A percentile compares a stretch with the other conserved stretches of the same genome.
These are phyloP conservation scores for Byssochlamys sp. DNA, from an alignment of 2,329 filamentous ascomycete genomes.

Conservation along the genomic window DNA sequence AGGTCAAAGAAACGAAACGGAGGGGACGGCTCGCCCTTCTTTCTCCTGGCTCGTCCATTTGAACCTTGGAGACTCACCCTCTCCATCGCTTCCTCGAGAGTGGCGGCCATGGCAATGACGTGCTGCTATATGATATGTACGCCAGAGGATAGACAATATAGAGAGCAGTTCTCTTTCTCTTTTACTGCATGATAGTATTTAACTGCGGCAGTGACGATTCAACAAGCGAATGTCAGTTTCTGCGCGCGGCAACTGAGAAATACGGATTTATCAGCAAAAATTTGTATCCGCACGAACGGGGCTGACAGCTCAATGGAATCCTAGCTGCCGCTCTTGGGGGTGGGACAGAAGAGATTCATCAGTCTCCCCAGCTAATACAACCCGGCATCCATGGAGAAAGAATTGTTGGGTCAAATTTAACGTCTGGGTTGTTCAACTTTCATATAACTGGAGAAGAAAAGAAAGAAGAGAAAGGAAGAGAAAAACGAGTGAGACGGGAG, in stretches of 20 bases:
- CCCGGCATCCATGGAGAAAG: constrained; percentile 43
- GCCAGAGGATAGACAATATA: neutral
- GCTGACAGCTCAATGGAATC: constrained; percentile 37
- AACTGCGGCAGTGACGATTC: constrained; percentile 5
- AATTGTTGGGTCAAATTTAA: constrained; percentile 52
- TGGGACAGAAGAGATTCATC: constrained; percentile 33
- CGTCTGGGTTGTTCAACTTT: constrained; percentile 49
- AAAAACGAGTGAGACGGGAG: constrained; percentile 11
- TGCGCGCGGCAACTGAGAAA: neutral
- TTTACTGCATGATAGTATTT: constrained; percentile 18
- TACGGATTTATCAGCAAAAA: constrained; percentile 7
- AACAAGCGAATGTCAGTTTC: neutral
- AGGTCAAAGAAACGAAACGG: constrained; percentile 45
- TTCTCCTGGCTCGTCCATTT: constrained; percentile 12
- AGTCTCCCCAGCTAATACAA: constrained; percentile 49
- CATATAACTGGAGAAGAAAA: constrained; percentile 33
- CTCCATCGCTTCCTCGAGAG: constrained; percentile 14
- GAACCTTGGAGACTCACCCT: constrained; percentile 16
- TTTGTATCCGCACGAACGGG: constrained; percentile 41
- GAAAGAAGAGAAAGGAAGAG: constrained; percentile 17
- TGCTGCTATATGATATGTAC: neutral
- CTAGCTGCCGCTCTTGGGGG: constrained; percentile 43
- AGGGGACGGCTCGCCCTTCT: constrained; percentile 7
- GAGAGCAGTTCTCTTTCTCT: neutral
- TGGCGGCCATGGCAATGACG: constrained; percentile 7